Evolutionary conservation across 2,329 filamentous ascomycete species (phyloP), one percentile per base, ranked within the genome.

Genomic region (Beauveria pseudobassiana): DNA sequence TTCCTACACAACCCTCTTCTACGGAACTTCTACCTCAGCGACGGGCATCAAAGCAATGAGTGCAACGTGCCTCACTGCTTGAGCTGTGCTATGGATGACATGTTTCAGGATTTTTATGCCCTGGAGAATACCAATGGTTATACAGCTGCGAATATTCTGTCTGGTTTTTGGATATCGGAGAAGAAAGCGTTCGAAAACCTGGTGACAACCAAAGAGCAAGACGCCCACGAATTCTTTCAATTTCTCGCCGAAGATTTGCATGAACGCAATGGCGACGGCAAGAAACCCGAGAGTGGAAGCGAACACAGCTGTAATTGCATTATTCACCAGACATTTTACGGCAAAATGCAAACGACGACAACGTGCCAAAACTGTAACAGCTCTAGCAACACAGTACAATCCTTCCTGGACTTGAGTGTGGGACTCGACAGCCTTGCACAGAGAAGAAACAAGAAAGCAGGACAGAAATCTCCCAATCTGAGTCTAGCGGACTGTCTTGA

Each of bases 191-290:
- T 87, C 64, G 84, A 90, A 75, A 87, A 89, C 64, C 80, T 93
- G 24, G 91, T 93, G 1, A 95, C 93, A 12, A 96, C 96, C 69
- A 91, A 93, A 69, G 93, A 98, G 75, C 93, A 98, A 77, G 93
- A 98, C 71, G 93, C 93, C 0, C 93, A 98, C 71, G 93, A 98
- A 73, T 98, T 96, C 76, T 96, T 97, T 74, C 92, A 96, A 72
- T 97, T 96, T 70, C 83, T 98, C 40, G 88, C 96, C 42, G 93
- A 97, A 76, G 90, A 95, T 68, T 81, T 99, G 18, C 93, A 97
- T 71, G 86, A 89, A 70, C 84, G 91, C 46, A 95, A 93, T 67
- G 87, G 87, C 16, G 87, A 90, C 65, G 82, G 83, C 45, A 87
- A 86, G 70, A 83, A 78, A 67, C 82, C 83, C 34, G 84, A 82